Conservation (phyloP, 495 filamentous ascomycete genomes). For the Xylaria longipes region DNA sequence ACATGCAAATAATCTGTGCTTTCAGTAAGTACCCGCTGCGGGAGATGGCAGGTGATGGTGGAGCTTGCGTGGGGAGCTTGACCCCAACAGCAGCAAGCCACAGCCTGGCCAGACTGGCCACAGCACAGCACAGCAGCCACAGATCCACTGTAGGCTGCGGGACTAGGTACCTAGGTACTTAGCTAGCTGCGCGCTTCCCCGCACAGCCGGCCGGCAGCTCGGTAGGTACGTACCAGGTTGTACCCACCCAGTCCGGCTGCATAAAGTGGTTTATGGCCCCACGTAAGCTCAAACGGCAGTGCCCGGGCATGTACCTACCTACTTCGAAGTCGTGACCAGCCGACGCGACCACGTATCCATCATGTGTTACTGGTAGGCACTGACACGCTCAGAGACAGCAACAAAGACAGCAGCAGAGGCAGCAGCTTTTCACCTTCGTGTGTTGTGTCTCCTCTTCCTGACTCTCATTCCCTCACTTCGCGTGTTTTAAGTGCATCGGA, state of each 20-base stretch:
- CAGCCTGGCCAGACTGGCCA: not conserved
- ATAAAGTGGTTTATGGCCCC: constrained; percentile 12
- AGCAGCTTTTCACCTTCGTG: not conserved
- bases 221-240: not conserved
- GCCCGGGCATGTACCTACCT: no score
- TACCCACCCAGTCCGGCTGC: not conserved
- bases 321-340: constrained; percentile 2
- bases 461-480: not conserved
- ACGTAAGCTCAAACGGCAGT: not conserved
- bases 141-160: no score
- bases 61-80: not conserved
- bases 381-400: not conserved
- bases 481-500: not conserved
- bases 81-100: not conserved
- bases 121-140: not conserved
- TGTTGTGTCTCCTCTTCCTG: not conserved
- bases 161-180: no score
- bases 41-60: not conserved
- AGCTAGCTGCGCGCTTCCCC: no score
- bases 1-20: not conserved
- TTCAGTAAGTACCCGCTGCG: not conserved
- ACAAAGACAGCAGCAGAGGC: not conserved
- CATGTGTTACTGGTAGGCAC: not conserved
- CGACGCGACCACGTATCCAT: constrained; percentile 22
- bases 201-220: constrained; percentile 3